phyloP scores from a whole-genome alignment of 1,139 yeast species.

The Pichia sp. region DNA sequence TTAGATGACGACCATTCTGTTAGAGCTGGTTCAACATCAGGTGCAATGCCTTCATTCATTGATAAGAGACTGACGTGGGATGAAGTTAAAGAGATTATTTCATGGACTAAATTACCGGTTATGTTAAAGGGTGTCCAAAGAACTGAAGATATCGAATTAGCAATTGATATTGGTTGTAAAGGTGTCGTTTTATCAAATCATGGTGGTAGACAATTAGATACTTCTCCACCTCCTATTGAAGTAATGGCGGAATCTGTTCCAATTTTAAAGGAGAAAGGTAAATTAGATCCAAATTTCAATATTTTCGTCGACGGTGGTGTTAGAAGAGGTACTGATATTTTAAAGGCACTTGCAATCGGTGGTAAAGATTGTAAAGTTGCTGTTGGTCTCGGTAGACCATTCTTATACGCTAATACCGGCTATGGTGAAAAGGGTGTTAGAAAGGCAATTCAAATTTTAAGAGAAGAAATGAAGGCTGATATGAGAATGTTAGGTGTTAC shows the following conservation, averaged over 20 bases:
- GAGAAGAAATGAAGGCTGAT: constrained; percentile 39
- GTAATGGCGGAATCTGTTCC: constrained; percentile 43
- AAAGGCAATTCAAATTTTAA: constrained; percentile 38
- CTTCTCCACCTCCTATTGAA: constrained; percentile 42
- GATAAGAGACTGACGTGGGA: constrained; percentile 26
- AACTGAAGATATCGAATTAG: constrained; percentile 44
- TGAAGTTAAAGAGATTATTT: constrained; percentile 39
- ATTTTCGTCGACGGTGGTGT: constrained; percentile 52
- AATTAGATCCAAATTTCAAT: constrained; percentile 33
- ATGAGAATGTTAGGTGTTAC: constrained; percentile 45
- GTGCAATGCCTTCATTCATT: constrained; percentile 20
- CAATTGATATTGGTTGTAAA: constrained; percentile 40
- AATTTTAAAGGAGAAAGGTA: constrained; percentile 31
- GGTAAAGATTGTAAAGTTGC: constrained; percentile 36
- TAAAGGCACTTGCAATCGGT: constrained; percentile 50
- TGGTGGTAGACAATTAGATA: constrained; percentile 52
- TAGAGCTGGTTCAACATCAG: constrained; percentile 58
- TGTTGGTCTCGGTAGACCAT: constrained; percentile 48
- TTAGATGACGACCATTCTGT: constrained; percentile 49
- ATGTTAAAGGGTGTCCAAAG: constrained; percentile 48
- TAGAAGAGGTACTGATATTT: constrained; percentile 46
- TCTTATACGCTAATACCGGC: constrained; percentile 42
- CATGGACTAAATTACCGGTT: constrained; percentile 52
- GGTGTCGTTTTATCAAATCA: constrained; percentile 51
- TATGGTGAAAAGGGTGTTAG: constrained; percentile 47